A percentile compares a stretch with the other conserved stretches of the same genome.
Conservation (phyloP, 2,329 filamentous ascomycete genomes). For the Ophiosphaerella herpotricha region DNA sequence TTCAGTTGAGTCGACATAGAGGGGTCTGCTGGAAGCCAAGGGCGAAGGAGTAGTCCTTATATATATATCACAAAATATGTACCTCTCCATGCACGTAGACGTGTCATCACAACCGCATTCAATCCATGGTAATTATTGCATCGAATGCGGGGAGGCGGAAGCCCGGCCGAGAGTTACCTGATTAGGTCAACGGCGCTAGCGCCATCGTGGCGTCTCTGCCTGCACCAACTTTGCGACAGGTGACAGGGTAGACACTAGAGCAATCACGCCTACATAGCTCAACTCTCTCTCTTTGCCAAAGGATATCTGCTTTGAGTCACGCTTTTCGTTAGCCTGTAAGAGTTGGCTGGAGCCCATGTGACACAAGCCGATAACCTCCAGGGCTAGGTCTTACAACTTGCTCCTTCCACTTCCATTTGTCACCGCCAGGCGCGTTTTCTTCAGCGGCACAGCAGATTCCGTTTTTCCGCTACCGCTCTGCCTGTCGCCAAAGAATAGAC, state of each 20-base stretch:
- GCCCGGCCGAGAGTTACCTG: not conserved
- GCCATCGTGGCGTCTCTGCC: not conserved
- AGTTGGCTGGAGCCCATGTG: not conserved
- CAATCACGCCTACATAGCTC: no score
- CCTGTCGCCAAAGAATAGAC: no score
- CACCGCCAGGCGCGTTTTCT: not conserved
- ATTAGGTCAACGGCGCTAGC: constrained; percentile 1
- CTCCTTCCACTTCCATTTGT: not conserved
- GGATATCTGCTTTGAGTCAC: not conserved
- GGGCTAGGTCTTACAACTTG: not conserved
- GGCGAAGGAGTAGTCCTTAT: not conserved
- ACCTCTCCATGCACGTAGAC: not conserved
- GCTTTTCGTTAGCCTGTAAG: not conserved
- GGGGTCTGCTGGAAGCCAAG: not conserved
- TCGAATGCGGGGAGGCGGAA: constrained; percentile 4
- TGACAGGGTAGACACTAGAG: no score
- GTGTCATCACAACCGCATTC: not conserved
- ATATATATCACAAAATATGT: not conserved
- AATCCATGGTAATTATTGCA: not conserved
- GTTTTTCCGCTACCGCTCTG: no score
- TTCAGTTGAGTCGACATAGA: not conserved
- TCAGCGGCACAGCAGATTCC: not conserved
- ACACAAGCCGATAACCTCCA: not conserved
- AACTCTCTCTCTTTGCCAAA: no score
- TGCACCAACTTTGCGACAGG: not conserved